phyloP scores from a whole-genome alignment of 2,329 filamentous ascomycete species.

The Trichoderma gracile region DNA sequence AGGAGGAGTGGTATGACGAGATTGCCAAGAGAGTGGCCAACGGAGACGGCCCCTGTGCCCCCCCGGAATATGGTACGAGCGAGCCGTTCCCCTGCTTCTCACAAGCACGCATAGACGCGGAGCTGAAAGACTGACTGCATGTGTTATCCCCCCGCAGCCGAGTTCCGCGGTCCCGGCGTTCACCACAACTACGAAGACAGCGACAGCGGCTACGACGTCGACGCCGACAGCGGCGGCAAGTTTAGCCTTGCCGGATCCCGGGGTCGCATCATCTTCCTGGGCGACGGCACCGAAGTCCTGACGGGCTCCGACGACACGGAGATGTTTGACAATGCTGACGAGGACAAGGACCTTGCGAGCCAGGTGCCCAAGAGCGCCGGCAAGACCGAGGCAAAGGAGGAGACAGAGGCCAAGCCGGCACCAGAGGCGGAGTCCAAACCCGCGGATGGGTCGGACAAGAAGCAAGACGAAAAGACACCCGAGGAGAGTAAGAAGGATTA shows the following conservation, averaged over 20 bases:
- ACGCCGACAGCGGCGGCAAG: conserved; percentile 64
- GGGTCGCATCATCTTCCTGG: conserved; percentile 90
- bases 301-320: conserved; percentile 87
- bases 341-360: conserved; percentile 82
- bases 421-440: conserved; percentile 33
- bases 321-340: conserved; percentile 85
- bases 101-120: conserved; percentile 25
- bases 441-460: conserved; percentile 33
- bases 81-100: conserved; percentile 41
- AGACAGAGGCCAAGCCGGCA: conserved; percentile 30
- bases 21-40: conserved; percentile 91
- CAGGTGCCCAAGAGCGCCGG: conserved; percentile 68
- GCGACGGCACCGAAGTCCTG: conserved; percentile 90
- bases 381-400: conserved; percentile 32
- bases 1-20: conserved; percentile 98
- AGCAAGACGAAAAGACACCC: conserved; percentile 31
- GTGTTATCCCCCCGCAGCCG: conserved; percentile 54
- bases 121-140: conserved; percentile 31
- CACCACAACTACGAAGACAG: conserved; percentile 83
- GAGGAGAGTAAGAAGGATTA: conserved; percentile 43
- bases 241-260: conserved; percentile 70
- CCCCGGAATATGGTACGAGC: conserved; percentile 95
- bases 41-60: conserved; percentile 96
- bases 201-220: conserved; percentile 74
- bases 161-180: conserved; percentile 80